Evolutionary conservation across 768 basidiomycete species (phyloP), one percentile per base, ranked within the genome.

Genomic region (Rhodocollybia butyracea): DNA sequence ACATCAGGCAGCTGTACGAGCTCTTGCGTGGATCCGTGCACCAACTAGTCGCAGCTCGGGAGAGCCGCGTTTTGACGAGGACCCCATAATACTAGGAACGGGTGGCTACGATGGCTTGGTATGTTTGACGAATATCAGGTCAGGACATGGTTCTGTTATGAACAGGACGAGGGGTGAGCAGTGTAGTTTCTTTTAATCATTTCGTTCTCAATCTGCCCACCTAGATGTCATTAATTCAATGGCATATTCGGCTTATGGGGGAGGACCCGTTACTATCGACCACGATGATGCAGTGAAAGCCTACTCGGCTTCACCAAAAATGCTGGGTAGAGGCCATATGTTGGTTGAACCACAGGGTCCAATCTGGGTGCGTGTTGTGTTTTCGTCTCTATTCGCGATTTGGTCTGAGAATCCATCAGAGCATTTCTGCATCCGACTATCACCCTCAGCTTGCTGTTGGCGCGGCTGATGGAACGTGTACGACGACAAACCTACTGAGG

Each of bases 381-480:
- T 11, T 38, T 19, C 17, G 30, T 15, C 21, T 41, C 29, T 7
- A 41, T 41, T 15, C 3, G 26, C 13, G 21, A n/a, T 45, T 34
- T 31, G 26, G 31, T 26, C 19, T 54, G 26, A 42, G 12, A 8
- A 21, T 27, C 22, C 10, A 53, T 17, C 62, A 95, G 94, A 82
- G 78, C 54, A 68, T 94, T 26, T 74, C 78, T 54, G 76, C 84
- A 1, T 96, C 94, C 0, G 89, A 96, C 43, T 88, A 86, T 63
- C 96, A 98, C 62, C 86, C 93, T 5, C 91, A 94, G 66, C 70
- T 96, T 3, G 89, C 88, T 0, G 80, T 88, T 13, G 90, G 87
- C 5, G 85, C 88, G 5, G 84, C 91, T 1, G 96, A 98, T 69
- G 96, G 96, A 0, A 75, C 84, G 0, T 88, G 86, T 59, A 74